Percentiles rank a stretch among this genome's conserved stretches.
phyloP scores from a whole-genome alignment of 2,329 filamentous ascomycete species.

The Pseudogymnoascus sp. region DNA sequence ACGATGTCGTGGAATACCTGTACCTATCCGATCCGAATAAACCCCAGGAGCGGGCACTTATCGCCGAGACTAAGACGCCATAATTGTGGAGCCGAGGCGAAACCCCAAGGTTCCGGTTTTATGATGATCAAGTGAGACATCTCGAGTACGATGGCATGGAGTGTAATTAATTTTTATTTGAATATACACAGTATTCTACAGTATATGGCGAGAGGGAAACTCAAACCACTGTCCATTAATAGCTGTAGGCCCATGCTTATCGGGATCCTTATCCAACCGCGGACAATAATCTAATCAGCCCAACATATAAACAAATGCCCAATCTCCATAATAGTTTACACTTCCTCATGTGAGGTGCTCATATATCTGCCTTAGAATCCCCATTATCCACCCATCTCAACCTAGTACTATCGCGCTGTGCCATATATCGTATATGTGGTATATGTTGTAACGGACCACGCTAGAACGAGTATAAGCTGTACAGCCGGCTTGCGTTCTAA shows the following conservation, averaged over 20 bases:
- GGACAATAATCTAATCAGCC: background rate
- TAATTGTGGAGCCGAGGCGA: slow-evolving; percentile 5
- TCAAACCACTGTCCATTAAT: background rate
- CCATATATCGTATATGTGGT: background rate
- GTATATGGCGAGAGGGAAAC: background rate
- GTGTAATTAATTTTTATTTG: background rate
- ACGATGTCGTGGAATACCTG: background rate
- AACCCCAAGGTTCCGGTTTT: background rate
- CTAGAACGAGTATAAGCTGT: background rate
- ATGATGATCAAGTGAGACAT: slow-evolving; percentile 2
- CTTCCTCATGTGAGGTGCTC: background rate
- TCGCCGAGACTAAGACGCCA: slow-evolving; percentile 6
- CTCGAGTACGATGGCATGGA: background rate
- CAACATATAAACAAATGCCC: background rate
- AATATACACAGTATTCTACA: background rate
- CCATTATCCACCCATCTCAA: background rate
- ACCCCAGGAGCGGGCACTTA: slow-evolving; percentile 6
- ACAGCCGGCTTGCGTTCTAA: background rate
- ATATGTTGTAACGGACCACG: background rate
- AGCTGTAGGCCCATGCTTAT: background rate
- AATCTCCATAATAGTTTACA: background rate
- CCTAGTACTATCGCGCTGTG: background rate
- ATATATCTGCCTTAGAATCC: background rate
- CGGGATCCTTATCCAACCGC: background rate
- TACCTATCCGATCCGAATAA: background rate